Evolutionary conservation across 2,329 filamentous ascomycete genomes (phyloP).

Genomic region (Penicillium janthinellum): DNA sequence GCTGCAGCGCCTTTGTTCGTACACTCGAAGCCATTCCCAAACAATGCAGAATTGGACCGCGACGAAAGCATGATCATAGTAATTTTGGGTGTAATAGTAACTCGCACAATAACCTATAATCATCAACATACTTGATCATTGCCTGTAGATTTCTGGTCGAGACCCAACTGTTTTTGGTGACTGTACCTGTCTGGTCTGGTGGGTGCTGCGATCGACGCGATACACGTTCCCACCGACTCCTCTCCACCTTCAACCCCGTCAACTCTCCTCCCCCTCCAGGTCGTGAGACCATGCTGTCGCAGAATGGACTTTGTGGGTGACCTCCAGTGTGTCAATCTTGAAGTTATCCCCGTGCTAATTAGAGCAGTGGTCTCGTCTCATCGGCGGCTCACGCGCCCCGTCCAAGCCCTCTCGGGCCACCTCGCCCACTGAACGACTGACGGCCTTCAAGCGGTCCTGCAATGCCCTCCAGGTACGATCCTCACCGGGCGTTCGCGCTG

Average conservation of each 20-base stretch:
- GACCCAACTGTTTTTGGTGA: not conserved
- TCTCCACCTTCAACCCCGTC: conserved; percentile 21
- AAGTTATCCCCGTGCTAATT: conserved; percentile 10
- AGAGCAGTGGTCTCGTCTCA: conserved; percentile 61
- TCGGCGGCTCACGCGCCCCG: conserved; percentile 56
- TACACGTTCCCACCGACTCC: conserved; percentile 23
- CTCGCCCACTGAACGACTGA: conserved; percentile 62
- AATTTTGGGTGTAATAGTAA: not conserved
- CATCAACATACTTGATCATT: not conserved
- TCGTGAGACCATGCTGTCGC: conserved; percentile 35
- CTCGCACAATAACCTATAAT: not conserved
- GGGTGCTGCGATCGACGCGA: conserved; percentile 21
- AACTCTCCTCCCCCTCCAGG: conserved; percentile 18
- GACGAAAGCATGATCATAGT: not conserved
- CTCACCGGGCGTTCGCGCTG: not conserved
- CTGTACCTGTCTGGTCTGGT: not conserved
- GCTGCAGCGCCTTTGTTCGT: conserved; percentile 3
- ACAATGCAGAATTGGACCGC: not conserved
- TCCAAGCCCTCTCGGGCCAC: conserved; percentile 54
- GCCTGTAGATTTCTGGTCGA: too few relatives aligned
- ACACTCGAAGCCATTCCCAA: not conserved
- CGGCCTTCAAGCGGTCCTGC: conserved; percentile 63
- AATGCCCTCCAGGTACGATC: conserved; percentile 58
- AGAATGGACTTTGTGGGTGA: conserved; percentile 50
- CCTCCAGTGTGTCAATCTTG: not conserved